phyloP scores from a whole-genome alignment of 441 rosid genomes.

The Brassica balearica region DNA sequence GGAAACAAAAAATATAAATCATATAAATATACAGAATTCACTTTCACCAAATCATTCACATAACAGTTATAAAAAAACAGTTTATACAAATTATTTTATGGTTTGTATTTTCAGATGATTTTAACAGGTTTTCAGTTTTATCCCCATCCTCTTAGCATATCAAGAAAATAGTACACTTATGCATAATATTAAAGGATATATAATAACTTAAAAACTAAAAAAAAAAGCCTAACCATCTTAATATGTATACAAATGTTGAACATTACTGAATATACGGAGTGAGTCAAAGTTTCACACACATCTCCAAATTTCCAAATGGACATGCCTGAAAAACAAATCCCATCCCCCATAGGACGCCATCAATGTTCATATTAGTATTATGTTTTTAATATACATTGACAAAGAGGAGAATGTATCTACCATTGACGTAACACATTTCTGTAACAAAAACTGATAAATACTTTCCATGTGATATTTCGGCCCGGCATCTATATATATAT shows the following conservation, averaged over 20 bases:
- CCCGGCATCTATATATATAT: neutral
- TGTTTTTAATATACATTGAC: neutral
- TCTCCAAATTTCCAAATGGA: neutral
- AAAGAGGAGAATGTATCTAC: slow-evolving; percentile 3
- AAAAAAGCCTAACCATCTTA: neutral
- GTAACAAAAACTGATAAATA: neutral
- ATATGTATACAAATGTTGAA: neutral
- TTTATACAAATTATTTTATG: neutral
- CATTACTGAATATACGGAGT: neutral
- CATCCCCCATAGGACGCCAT: neutral
- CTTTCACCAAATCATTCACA: neutral
- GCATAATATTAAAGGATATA: neutral
- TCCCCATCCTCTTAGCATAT: slow-evolving; percentile 6
- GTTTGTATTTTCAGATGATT: neutral
- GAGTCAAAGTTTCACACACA: slow-evolving; percentile 5
- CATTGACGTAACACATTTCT: neutral
- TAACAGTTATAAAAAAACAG: neutral
- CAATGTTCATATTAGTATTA: neutral
- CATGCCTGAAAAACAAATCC: neutral
- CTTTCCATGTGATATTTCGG: slow-evolving; percentile 3
- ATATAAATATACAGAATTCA: neutral
- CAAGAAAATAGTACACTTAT: neutral
- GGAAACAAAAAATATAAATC: neutral
- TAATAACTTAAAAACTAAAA: too few relatives aligned
- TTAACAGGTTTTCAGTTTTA: neutral